Evolutionary conservation across 2,329 filamentous ascomycete species (phyloP), one percentile per base, ranked within the genome.

Genomic region (Epichloe baconii): DNA sequence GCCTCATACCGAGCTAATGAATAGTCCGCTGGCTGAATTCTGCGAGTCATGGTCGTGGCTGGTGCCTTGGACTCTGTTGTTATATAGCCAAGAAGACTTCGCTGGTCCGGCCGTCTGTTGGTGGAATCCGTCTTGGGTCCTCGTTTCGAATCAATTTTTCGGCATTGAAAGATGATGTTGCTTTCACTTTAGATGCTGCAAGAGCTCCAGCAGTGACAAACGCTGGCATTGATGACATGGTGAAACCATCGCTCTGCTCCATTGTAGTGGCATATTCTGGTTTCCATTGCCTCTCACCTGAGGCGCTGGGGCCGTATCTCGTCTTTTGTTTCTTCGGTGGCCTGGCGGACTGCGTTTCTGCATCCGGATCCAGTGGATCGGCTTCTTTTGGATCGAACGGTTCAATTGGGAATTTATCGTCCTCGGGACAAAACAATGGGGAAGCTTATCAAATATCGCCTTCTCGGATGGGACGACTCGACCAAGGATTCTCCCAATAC

Each of bases 401-500:
- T 46, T 84, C 80, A 3, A 79, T 59, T 0, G 86, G 84, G 68
- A 82, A 88, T 11, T 76, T 62, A 55, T 86, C 78, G 62, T 93
- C 88, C 58, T 86, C 80, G 0, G 73, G 69, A 43, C 69, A 74
- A 52, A 76, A 76, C 66, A 83, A 74, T 21, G 66, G 62, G 76
- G 73, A 41, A 82, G 68, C 5, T 66, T 65, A 48, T 75, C 71
- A 48, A 76, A 75, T 44, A 88, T 74, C 34, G 69, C 65, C 46
- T 74, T 66, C 47, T 78, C 69, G 1, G 73, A 66, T 10, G 86
- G 85, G 37, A 79, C 74, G 1, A 72, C 65, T 52, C 87, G 77
- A 6, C 77, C 68, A 4, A 96, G 70, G 17, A 95, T 91, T 47
- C 75, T 80, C 4, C 85, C 84, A 7, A 93, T 77, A 34, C 80